Base-by-base conservation (phyloP, 2,329 filamentous ascomycete species). In the Westerdykella aurantiaca region DNA sequence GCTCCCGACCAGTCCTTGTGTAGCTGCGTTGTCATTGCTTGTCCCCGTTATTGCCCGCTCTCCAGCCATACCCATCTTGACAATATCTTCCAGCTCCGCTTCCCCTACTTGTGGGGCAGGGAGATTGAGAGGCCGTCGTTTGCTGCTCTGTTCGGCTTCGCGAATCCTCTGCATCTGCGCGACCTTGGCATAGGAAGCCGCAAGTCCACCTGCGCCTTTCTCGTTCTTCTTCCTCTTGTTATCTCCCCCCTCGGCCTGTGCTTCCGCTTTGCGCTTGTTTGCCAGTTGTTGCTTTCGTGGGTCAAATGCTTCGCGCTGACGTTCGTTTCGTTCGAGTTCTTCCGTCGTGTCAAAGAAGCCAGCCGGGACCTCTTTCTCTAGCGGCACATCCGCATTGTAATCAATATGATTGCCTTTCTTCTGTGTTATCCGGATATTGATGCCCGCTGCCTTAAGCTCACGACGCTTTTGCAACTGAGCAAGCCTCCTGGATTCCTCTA, bases 381-480 rank as follows among this genome's bases (percentile, higher is more conserved):
- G 97, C 0, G 93, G 93, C 52, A 98, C 95, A 58, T 98, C 93
- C 57, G 93, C 93, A 69, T 98, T 98, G 74, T 98, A 98, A 69
- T 98, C 93, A 88, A 98, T 98, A 72, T 97, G 85, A 0, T 93
- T 93, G 74, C 88, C 83, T 74, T 97, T 97, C 48, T 86, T 82
- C 12, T 86, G 93, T 2, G 83, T 82, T 45, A 97, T 83, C 70
- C 97, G 98, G 73, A 97, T 89, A 67, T 98, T 98, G 71, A 98
- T 97, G 38, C 93, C 93, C 1, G 93, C 89, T 64, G 90, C 94
- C 73, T 98, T 98, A 53, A 98, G 80, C 71, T 98, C 93, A 56
- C 93, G 82, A 33, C 93, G 82, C 74, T 98, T 98, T 72, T 97
- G 93, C 50, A 98, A 72, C 31, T 91, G 81, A 1, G 93, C 93